Evolutionary conservation across 352 stramenopile species (phyloP).

Genomic region (Globisporangium cystogenes): DNA sequence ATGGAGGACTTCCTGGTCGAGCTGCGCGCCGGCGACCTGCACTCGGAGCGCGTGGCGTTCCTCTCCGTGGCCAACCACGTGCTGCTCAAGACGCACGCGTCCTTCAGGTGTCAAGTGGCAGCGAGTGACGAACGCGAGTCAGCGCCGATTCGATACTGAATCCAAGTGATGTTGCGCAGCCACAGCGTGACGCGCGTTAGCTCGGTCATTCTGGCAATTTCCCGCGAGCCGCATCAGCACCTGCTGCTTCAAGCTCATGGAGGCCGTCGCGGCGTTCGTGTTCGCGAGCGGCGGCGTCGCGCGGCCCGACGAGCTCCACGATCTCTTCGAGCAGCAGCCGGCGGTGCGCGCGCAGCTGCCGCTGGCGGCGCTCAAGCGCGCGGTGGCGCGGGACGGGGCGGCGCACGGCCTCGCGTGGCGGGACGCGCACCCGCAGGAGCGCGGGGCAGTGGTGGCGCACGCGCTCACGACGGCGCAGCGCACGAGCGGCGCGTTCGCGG

Average conservation of each 20-base stretch:
- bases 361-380: slow-evolving; percentile 5
- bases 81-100: too few species aligned
- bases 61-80: too few species aligned
- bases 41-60: too few species aligned
- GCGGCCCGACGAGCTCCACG: slow-evolving; percentile 6
- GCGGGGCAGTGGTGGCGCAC: slow-evolving; percentile 1
- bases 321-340: slow-evolving; percentile 14
- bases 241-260: slow-evolving; percentile 1
- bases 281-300: slow-evolving; percentile 12
- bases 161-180: too few species aligned
- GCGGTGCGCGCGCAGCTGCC: slow-evolving; percentile 1
- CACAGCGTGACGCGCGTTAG: too few species aligned
- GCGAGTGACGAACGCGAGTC: too few species aligned
- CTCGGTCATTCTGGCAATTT: too few species aligned
- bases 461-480: slow-evolving; percentile 2
- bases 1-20: too few species aligned
- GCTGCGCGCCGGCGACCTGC: too few species aligned
- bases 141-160: too few species aligned
- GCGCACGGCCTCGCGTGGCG: slow-evolving; percentile 8
- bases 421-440: slow-evolving; percentile 3
- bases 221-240: too few species aligned
- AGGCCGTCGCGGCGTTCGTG: slow-evolving; percentile 8
- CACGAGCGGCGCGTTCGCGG: background rate
- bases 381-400: background rate
- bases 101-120: too few species aligned